These are phyloP conservation scores for Parastagonospora nodorum DNA, from an alignment of 2,329 filamentous ascomycete genomes.

Conservation along the genomic window DNA sequence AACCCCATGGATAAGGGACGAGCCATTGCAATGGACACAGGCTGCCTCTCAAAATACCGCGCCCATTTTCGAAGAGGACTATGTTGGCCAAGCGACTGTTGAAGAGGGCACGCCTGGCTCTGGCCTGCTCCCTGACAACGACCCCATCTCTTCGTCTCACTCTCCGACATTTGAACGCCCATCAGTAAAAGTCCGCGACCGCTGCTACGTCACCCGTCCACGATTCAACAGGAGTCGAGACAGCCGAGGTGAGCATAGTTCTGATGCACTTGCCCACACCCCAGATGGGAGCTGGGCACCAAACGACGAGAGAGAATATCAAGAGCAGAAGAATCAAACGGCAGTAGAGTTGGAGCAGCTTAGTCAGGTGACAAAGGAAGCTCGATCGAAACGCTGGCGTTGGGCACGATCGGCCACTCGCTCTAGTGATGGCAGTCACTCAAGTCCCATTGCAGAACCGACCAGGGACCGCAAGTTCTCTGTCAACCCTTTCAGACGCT, in stretches of 20 bases:
- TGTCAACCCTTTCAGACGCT: conserved; percentile 25
- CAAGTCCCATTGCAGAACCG: conserved; percentile 5
- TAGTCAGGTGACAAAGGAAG: conserved; percentile 12
- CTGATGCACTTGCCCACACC: conserved; percentile 13
- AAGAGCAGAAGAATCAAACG: conserved; percentile 11
- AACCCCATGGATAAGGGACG: conserved; percentile 25
- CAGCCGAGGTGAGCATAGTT: conserved; percentile 14
- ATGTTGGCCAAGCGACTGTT: conserved; percentile 1
- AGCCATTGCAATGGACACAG: conserved; percentile 5
- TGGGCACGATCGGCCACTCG: conserved; percentile 15
- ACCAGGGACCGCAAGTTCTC: conserved; percentile 9
- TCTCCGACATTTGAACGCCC: conserved; percentile 13
- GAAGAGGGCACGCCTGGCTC: neutral
- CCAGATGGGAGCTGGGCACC: conserved; percentile 10
- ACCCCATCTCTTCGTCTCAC: conserved; percentile 8
- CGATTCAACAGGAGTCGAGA: conserved; percentile 13
- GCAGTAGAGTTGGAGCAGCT: conserved; percentile 22
- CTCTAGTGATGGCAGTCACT: conserved; percentile 16
- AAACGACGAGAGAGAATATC: conserved; percentile 3
- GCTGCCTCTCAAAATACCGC: conserved; percentile 9
- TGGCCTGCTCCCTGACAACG: conserved; percentile 14
- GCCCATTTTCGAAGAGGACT: conserved; percentile 18
- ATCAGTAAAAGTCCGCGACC: conserved; percentile 12
- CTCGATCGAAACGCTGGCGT: conserved; percentile 24
- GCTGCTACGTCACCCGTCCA: conserved; percentile 15